Evolutionary conservation across 495 filamentous ascomycete species (phyloP), one percentile per base, ranked within the genome.

Genomic region (Aspergillus steynii): DNA sequence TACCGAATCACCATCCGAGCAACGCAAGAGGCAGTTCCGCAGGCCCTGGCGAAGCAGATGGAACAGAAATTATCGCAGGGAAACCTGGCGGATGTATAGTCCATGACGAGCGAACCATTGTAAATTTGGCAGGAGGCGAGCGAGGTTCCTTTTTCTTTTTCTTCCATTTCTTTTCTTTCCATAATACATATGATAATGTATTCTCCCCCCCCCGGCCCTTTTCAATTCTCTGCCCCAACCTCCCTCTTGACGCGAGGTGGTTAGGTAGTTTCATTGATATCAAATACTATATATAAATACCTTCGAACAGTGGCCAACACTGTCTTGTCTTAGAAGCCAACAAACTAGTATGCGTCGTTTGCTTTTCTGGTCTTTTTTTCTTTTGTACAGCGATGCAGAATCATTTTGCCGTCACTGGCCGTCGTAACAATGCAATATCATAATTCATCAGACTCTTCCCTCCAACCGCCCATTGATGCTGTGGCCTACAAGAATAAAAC

Each of bases 1-100:
- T 90, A 94, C 64, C 93, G 96, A 15, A 81, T 97, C 56, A 99
- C 96, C 3, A 89, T 99, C 61, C 83, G 96, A 55, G 96, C 96
- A 12, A 99, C 96, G 2, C 92, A 98, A 63, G 96, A 98, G 65
- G 80, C 75, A 12, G 89, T 97, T 2, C 92, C 95, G 14, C 87
- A 89, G 12, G 80, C 91, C 31, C 67, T 99, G 56, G 77, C 91
- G 61, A 94, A 90, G 69, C 73, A 91, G 55, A 96, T 98, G 91
- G 89, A 95, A 69, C 90, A 94, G 66, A 80, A 86, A 60, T 74
- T 97, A 52, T 80, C 86, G 42, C 78, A 85, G 64, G 87, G 88
- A 67, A 68, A 6, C 60, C 56, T 29, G 47, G 55, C 46, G 56
- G 72, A 65, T 15, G 49, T 53, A 61, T 54, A 59, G 42, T 49